Evolutionary conservation across 1,139 yeast genomes (phyloP).

Genomic region (Geotrichum restrictum): DNA sequence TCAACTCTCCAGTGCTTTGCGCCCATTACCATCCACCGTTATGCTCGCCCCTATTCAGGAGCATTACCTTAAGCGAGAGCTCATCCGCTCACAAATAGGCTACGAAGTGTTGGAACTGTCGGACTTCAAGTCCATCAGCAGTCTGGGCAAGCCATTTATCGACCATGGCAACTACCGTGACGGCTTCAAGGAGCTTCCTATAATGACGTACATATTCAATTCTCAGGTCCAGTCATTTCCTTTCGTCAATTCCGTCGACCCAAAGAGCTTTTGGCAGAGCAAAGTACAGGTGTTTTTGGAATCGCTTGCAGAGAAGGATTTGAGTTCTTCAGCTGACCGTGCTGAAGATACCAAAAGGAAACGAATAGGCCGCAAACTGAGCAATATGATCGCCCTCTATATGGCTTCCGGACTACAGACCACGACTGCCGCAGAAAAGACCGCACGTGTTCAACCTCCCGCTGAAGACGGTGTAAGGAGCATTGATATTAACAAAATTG

Average conservation of each 20-base stretch:
- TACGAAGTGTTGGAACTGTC: conserved; percentile 59
- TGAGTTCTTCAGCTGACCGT: conserved; percentile 67
- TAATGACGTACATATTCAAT: conserved; percentile 60
- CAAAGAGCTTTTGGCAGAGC: conserved; percentile 65
- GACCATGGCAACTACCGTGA: conserved; percentile 14
- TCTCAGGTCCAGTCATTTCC: conserved; percentile 69
- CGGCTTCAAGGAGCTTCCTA: conserved; percentile 50
- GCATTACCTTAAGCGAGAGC: conserved; percentile 79
- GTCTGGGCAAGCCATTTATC: conserved; percentile 70
- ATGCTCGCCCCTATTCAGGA: conserved; percentile 48
- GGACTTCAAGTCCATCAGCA: conserved; percentile 55
- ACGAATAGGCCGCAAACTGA: conserved; percentile 56
- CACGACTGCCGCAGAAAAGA: conserved; percentile 53
- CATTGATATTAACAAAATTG: conserved; percentile 39
- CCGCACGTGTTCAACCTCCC: conserved; percentile 45
- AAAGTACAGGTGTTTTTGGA: conserved; percentile 79
- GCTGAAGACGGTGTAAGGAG: conserved; percentile 53
- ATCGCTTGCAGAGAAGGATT: conserved; percentile 63
- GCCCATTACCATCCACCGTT: background rate
- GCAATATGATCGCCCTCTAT: conserved; percentile 59
- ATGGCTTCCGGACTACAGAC: conserved; percentile 75
- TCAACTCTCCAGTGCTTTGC: too few species aligned
- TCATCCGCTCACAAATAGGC: conserved; percentile 58
- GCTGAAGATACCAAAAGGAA: conserved; percentile 71
- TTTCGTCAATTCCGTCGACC: conserved; percentile 53